Evolutionary conservation across 2,329 filamentous ascomycete species (phyloP).

Genomic region (Aspergillus candidus): DNA sequence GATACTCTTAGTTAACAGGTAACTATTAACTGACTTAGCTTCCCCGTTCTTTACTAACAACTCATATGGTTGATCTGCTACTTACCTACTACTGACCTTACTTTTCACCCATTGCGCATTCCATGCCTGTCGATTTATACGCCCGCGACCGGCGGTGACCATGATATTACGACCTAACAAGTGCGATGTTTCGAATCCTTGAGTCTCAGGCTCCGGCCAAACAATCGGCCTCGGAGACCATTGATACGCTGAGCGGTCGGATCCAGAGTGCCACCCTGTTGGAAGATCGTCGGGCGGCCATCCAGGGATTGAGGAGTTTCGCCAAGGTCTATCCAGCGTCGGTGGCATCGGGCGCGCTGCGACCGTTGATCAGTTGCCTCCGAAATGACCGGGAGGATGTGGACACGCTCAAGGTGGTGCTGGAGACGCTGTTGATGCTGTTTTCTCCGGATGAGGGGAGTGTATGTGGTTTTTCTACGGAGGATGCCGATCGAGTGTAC

Average conservation of each 20-base stretch:
- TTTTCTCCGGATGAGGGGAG: constrained; percentile 65
- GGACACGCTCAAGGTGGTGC: constrained; percentile 88
- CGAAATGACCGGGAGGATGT: constrained; percentile 88
- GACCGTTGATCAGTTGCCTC: constrained; percentile 78
- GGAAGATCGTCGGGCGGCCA: constrained; percentile 89
- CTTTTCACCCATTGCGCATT: constrained; percentile 9
- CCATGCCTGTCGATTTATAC: constrained; percentile 26
- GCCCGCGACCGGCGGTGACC: constrained; percentile 31
- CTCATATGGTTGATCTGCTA: too few species aligned
- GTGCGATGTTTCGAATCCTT: constrained; percentile 52
- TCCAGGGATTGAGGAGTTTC: constrained; percentile 88
- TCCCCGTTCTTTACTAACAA: too few species aligned
- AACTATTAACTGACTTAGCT: too few species aligned
- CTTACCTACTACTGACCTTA: constrained; percentile 3
- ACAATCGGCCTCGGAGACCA: constrained; percentile 93
- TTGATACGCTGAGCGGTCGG: constrained; percentile 79
- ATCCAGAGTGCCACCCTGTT: constrained; percentile 84
- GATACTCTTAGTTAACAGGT: too few species aligned
- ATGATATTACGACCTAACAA: constrained; percentile 33
- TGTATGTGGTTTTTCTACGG: constrained; percentile 27
- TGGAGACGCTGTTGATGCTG: constrained; percentile 92
- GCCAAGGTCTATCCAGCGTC: constrained; percentile 94
- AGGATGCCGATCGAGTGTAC: constrained; percentile 5
- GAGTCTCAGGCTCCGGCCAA: constrained; percentile 76
- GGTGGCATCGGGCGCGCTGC: constrained; percentile 85